These are phyloP conservation scores for Urtica urens DNA, from an alignment of 306 rosid genomes.

Conservation along the genomic window DNA sequence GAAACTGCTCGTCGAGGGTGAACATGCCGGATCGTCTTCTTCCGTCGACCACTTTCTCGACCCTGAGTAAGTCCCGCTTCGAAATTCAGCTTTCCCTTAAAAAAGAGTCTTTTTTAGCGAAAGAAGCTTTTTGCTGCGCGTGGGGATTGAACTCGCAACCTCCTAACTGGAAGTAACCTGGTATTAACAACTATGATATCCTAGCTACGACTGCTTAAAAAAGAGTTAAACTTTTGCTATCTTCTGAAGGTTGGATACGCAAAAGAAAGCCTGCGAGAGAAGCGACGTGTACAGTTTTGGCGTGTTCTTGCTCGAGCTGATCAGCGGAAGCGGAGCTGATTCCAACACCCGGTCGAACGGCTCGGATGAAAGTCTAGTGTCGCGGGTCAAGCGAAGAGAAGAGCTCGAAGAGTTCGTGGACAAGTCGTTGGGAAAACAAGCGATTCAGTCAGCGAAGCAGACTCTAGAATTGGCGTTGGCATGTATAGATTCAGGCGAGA, in stretches of 20 bases:
- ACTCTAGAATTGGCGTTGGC: constrained; percentile 31
- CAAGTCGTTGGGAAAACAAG: constrained; percentile 21
- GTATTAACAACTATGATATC: neutral
- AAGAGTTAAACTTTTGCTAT: constrained; percentile 4
- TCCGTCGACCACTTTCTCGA: constrained; percentile 44
- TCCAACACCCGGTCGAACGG: constrained; percentile 21
- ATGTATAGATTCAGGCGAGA: constrained; percentile 22
- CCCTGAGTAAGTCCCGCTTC: constrained; percentile 48
- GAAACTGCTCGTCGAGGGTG: constrained; percentile 26
- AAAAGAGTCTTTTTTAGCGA: no score
- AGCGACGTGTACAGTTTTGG: constrained; percentile 66
- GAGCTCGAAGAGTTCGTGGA: constrained; percentile 31
- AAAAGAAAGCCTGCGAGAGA: constrained; percentile 31
- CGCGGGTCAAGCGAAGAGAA: constrained; percentile 30
- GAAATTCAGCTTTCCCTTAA: neutral
- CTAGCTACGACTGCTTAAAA: neutral
- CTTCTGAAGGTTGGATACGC: constrained; percentile 35
- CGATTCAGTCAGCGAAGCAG: constrained; percentile 23
- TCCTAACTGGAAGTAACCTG: neutral
- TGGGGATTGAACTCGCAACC: no score
- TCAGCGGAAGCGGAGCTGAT: constrained; percentile 48
- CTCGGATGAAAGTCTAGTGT: constrained; percentile 25
- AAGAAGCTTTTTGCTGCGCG: no score
- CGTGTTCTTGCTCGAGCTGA: constrained; percentile 59
- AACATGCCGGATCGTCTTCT: constrained; percentile 43